Evolutionary conservation across 176 grass and related monocot genomes (phyloP).

Genomic region (Canna indica): DNA sequence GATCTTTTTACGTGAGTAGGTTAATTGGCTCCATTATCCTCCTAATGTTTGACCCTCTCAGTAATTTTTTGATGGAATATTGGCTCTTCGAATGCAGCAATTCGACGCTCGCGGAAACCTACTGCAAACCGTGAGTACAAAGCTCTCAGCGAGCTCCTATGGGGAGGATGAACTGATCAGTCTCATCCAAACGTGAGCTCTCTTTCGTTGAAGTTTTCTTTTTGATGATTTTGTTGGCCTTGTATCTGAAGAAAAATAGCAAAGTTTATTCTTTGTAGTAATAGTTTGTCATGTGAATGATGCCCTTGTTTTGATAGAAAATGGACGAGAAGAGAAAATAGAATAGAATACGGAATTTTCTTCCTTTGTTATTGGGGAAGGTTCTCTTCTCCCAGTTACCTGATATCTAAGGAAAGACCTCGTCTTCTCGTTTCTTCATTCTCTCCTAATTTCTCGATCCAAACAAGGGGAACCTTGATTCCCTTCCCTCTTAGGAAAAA

Average conservation of each 20-base stretch:
- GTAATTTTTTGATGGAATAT: not conserved
- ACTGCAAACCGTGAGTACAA: conserved; percentile 57
- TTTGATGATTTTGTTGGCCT: not conserved
- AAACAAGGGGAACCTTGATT: no score
- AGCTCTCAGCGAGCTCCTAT: conserved; percentile 66
- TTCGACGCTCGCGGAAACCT: conserved; percentile 65
- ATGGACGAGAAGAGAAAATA: no score
- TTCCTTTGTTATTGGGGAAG: no score
- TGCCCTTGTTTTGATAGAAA: no score
- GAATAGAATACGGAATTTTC: no score
- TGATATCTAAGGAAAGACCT: no score
- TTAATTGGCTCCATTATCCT: conserved; percentile 5
- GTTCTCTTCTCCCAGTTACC: no score
- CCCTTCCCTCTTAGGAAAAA: no score
- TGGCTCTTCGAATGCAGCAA: conserved; percentile 42
- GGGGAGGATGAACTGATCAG: conserved; percentile 82
- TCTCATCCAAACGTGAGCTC: conserved; percentile 76
- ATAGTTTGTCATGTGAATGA: not conserved
- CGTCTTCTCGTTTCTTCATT: no score
- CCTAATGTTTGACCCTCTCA: not conserved
- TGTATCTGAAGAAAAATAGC: not conserved
- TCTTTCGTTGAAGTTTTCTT: not conserved
- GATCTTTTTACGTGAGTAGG: conserved; percentile 47
- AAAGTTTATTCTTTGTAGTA: not conserved
- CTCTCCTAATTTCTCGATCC: no score